A percentile compares a stretch with the other conserved stretches of the same genome.
phyloP scores from a whole-genome alignment of 768 basidiomycete genomes.

The Lentinula lateritia region DNA sequence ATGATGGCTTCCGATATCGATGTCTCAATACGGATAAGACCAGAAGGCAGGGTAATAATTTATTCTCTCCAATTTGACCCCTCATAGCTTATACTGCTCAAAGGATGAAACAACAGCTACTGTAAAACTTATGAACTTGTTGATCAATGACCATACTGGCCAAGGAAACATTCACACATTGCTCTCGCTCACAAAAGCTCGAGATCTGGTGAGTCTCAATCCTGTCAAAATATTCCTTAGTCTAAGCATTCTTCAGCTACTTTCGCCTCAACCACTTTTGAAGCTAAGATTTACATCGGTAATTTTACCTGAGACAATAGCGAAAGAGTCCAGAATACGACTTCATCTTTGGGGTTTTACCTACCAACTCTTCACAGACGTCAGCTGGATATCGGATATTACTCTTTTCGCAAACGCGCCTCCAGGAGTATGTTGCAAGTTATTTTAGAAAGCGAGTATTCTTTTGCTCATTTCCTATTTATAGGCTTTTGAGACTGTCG shows the following conservation, averaged over 20 bases:
- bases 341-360: constrained; percentile 61
- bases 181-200: constrained; percentile 50
- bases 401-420: constrained; percentile 70
- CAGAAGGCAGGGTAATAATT: constrained; percentile 59
- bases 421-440: constrained; percentile 61
- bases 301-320: constrained; percentile 47
- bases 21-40: constrained; percentile 58
- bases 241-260: constrained; percentile 27
- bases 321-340: constrained; percentile 78
- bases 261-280: constrained; percentile 43
- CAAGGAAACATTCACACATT: constrained; percentile 32
- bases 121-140: constrained; percentile 56
- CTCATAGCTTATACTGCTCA: constrained; percentile 7
- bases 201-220: constrained; percentile 46
- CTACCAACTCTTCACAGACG: constrained; percentile 54
- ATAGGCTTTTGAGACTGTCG: constrained; percentile 86
- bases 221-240: neutral
- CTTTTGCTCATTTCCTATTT: neutral
- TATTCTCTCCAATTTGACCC: neutral
- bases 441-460: neutral
- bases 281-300: constrained; percentile 67
- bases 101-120: constrained; percentile 72
- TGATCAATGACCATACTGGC: constrained; percentile 41
- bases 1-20: constrained; percentile 58
- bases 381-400: constrained; percentile 60